Evolutionary conservation across 2,329 filamentous ascomycete species (phyloP).

Genomic region (Beauveria bassiana): DNA sequence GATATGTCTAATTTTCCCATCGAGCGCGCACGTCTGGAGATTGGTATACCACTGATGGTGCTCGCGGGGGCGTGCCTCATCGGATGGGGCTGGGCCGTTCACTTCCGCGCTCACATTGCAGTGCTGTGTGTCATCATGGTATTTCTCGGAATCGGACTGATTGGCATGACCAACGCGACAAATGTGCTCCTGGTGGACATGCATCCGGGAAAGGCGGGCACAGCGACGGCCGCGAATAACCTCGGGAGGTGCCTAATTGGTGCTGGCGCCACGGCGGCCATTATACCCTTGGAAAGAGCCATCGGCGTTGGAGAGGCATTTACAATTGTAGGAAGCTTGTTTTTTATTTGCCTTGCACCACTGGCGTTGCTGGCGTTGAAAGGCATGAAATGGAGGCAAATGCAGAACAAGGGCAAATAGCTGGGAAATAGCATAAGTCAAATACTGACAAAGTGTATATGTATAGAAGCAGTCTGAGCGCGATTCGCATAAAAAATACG

Average conservation of each 20-base stretch:
- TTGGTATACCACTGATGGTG: constrained; percentile 42
- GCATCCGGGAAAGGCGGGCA: constrained; percentile 42
- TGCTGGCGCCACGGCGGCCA: constrained; percentile 42
- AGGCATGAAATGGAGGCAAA: constrained; percentile 36
- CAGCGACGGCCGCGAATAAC: constrained; percentile 50
- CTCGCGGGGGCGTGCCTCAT: constrained; percentile 40
- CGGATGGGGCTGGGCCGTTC: constrained; percentile 45
- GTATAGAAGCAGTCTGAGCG: too few species aligned
- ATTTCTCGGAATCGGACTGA: constrained; percentile 39
- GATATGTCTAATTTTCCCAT: constrained; percentile 43
- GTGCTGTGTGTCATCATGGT: constrained; percentile 40
- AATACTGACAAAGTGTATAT: too few species aligned
- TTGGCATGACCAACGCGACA: constrained; percentile 46
- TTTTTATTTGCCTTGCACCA: constrained; percentile 30
- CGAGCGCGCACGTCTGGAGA: constrained; percentile 41
- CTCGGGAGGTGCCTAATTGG: constrained; percentile 47
- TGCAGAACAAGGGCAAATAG: constrained; percentile 20
- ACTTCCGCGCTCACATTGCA: constrained; percentile 34
- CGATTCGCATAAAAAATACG: too few species aligned
- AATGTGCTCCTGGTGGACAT: constrained; percentile 50
- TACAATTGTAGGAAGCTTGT: constrained; percentile 37
- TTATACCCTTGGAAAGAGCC: constrained; percentile 42
- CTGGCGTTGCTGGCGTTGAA: constrained; percentile 33
- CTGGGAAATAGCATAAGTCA: too few species aligned
- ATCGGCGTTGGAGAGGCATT: constrained; percentile 47